Conservation (phyloP, 495 filamentous ascomycete species). For the Niebla homalea region DNA sequence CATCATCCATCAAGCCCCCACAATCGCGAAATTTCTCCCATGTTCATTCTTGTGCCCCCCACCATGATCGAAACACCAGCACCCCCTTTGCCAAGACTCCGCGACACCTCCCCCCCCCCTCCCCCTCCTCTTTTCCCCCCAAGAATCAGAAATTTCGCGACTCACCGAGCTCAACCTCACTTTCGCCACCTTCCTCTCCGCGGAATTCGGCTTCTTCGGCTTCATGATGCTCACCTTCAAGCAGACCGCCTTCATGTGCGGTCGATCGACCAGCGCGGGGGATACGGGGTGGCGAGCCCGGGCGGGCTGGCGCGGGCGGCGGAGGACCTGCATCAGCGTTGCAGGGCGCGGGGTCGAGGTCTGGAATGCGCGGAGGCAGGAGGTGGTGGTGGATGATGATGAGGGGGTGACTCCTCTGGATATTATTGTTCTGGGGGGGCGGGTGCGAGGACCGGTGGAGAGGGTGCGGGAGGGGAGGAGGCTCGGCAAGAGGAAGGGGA, state of each 20-base stretch:
- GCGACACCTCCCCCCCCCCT: neutral
- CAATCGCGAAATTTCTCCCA: too few species aligned
- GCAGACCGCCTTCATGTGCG: constrained; percentile 89
- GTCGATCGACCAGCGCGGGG: constrained; percentile 63
- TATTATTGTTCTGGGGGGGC: constrained; percentile 15
- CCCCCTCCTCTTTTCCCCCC: neutral
- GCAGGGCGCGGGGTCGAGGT: constrained; percentile 28
- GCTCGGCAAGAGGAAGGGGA: constrained; percentile 19
- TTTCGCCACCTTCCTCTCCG: constrained; percentile 81
- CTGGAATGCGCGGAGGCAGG: constrained; percentile 25
- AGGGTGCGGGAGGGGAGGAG: constrained; percentile 24
- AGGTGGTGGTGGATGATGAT: constrained; percentile 24
- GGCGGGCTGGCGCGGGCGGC: constrained; percentile 64
- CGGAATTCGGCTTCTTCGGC: constrained; percentile 98
- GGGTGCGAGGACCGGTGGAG: neutral
- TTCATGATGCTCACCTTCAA: constrained; percentile 81
- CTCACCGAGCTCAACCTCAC: constrained; percentile 78
- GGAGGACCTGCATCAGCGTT: constrained; percentile 43
- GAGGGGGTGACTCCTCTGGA: constrained; percentile 27
- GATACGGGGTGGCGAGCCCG: constrained; percentile 70
- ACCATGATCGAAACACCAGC: neutral
- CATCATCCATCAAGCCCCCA: too few species aligned
- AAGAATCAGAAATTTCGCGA: constrained; percentile 59
- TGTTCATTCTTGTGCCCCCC: neutral
- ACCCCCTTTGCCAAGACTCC: neutral